Base-by-base conservation (phyloP, 169 alveolate species). In the Plasmodium falciparum region DNA sequence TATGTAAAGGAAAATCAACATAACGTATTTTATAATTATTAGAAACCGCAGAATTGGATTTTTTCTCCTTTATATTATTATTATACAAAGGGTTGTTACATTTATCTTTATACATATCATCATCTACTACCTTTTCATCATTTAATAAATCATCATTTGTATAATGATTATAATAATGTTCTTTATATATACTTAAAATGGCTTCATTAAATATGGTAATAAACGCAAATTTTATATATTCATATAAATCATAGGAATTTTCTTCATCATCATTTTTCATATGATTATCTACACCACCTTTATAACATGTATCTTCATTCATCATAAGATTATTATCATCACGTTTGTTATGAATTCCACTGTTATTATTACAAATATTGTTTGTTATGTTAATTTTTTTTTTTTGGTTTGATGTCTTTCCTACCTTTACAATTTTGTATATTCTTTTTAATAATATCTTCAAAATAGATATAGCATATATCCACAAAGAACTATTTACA, bases 391-490 rank as follows among this genome's bases (percentile, higher is more conserved):
- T 39, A 5, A 39, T 39, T 39, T 39, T 39, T 39, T 39, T 39
- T 9, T 49, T n/a, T 20, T 20, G 0, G 22, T 0, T 0, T 49
- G n/a, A 13, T 24, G 29, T 9, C 33, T 76, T 17, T 1, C 50
- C 83, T 54, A 29, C 59, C 50, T 33, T 83, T 20, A 47, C 45
- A 13, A 15, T 67, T 83, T 69, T 72, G 54, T 86, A 86, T 45
- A 86, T 86, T 29, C 61, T 70, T 59, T 86, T 86, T 66, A 86
- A 67, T 73, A 86, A 86, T 17, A 86, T 61, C 39, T 86, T 86
- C 43, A 86, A 56, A n/a, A 86, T 72, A 3, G 92, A 86, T 67
- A 86, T 86, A 22, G 88, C 8, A 29, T 54, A 86, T 12, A 86
- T 86, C 92, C 92, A 86, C 58, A 86, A 33, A 39, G 92, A 86